Evolutionary conservation across 768 basidiomycete species (phyloP).

Genomic region (Gloeophyllum trabeum): DNA sequence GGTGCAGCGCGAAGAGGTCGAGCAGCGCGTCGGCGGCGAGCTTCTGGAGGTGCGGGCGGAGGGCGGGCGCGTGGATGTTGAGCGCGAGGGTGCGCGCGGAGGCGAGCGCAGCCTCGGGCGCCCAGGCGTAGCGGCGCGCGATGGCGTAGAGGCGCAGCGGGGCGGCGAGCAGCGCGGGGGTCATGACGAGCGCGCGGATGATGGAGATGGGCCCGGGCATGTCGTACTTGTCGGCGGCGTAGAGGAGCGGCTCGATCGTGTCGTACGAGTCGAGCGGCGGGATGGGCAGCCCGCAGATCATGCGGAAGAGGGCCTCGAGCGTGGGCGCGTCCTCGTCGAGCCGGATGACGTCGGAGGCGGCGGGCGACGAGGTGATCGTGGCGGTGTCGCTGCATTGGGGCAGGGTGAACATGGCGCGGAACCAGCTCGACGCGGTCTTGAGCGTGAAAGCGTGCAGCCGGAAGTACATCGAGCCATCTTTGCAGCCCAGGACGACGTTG

Average conservation of each 20-base stretch:
- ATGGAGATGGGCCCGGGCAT: slow-evolving; percentile 56
- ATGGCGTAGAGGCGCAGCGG: slow-evolving; percentile 43
- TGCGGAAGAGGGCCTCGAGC: slow-evolving; percentile 45
- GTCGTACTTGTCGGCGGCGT: slow-evolving; percentile 59
- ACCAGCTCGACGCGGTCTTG: slow-evolving; percentile 56
- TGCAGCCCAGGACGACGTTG: slow-evolving; percentile 43
- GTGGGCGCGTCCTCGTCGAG: slow-evolving; percentile 46
- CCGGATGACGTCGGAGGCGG: slow-evolving; percentile 26
- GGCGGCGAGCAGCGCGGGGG: slow-evolving; percentile 34
- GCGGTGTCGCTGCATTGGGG: too few species aligned
- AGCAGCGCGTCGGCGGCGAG: slow-evolving; percentile 41
- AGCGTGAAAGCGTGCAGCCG: slow-evolving; percentile 48
- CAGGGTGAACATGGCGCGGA: slow-evolving; percentile 46
- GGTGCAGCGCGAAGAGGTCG: slow-evolving; percentile 43
- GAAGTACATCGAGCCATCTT: slow-evolving; percentile 37
- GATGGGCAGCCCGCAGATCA: slow-evolving; percentile 50
- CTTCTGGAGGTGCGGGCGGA: slow-evolving; percentile 33
- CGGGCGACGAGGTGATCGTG: not conserved
- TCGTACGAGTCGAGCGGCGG: slow-evolving; percentile 38
- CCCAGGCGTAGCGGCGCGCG: slow-evolving; percentile 50
- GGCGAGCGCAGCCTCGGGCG: slow-evolving; percentile 39
- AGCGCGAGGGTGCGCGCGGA: slow-evolving; percentile 44
- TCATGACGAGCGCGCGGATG: slow-evolving; percentile 44
- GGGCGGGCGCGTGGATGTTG: slow-evolving; percentile 34
- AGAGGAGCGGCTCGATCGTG: slow-evolving; percentile 42